A percentile compares a stretch with the other conserved stretches of the same genome.
These are phyloP conservation scores for Galerina sulciceps DNA, from an alignment of 768 basidiomycete species.

Conservation along the genomic window DNA sequence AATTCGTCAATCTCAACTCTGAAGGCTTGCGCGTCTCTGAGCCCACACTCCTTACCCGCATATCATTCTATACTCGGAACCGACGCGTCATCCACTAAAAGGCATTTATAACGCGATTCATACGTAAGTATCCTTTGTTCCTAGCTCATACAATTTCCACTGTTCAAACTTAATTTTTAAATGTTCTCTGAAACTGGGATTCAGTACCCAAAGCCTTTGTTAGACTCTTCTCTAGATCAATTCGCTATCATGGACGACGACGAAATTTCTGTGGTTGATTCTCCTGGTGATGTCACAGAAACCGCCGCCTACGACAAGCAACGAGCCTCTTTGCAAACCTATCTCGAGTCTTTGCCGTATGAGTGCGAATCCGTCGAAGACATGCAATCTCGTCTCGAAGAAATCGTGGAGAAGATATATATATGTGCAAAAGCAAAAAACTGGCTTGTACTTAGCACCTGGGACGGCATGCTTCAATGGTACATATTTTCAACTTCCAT, in stretches of 20 bases:
- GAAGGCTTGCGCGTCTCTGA: slow-evolving; percentile 29
- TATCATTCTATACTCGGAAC: slow-evolving; percentile 16
- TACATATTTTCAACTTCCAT: slow-evolving; percentile 26
- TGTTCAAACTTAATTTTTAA: not conserved
- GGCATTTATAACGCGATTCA: slow-evolving; percentile 4
- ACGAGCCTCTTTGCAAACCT: slow-evolving; percentile 61
- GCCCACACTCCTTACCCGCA: slow-evolving; percentile 3
- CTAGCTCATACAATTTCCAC: not conserved
- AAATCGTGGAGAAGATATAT: slow-evolving; percentile 69
- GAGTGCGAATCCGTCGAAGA: slow-evolving; percentile 70
- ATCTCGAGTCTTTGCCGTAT: slow-evolving; percentile 74
- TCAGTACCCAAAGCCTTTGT: slow-evolving; percentile 12
- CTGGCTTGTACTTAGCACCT: slow-evolving; percentile 74
- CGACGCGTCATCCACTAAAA: slow-evolving; percentile 28
- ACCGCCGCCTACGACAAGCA: slow-evolving; percentile 59
- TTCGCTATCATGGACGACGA: slow-evolving; percentile 59
- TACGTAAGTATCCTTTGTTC: slow-evolving; percentile 4
- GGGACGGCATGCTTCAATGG: slow-evolving; percentile 86
- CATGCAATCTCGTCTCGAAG: slow-evolving; percentile 72
- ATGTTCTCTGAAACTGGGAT: slow-evolving; percentile 1
- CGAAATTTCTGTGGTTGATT: slow-evolving; percentile 48
- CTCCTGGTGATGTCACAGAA: slow-evolving; percentile 40
- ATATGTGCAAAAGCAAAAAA: slow-evolving; percentile 77
- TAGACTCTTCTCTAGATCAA: slow-evolving; percentile 8
- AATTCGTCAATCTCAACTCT: not conserved